These are phyloP conservation scores for Aspergillus quadrilineatus DNA, from an alignment of 2,329 filamentous ascomycete genomes.

Conservation along the genomic window DNA sequence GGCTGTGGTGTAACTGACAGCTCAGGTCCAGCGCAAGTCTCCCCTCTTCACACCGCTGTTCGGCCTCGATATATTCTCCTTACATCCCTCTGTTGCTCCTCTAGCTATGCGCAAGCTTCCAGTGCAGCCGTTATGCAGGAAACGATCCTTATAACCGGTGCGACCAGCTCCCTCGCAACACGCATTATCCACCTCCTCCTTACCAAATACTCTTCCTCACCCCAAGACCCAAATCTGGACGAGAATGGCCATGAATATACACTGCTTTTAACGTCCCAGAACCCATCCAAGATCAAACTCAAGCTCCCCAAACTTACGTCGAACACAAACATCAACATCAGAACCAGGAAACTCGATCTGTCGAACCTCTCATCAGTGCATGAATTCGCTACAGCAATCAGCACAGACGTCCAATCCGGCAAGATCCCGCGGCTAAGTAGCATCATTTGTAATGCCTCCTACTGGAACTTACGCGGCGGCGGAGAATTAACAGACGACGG, in stretches of 20 bases:
- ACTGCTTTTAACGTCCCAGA: slow-evolving; percentile 5
- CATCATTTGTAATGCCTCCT: slow-evolving; percentile 13
- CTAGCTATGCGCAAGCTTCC: background rate
- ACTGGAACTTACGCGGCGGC: slow-evolving; percentile 4
- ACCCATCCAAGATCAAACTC: background rate
- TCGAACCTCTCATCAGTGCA: slow-evolving; percentile 1
- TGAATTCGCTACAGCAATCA: background rate
- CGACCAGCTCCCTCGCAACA: slow-evolving; percentile 2
- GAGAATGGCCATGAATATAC: background rate
- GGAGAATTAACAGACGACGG: slow-evolving; percentile 1
- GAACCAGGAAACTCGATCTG: slow-evolving; percentile 5
- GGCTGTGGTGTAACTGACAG: background rate
- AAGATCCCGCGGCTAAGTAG: slow-evolving; percentile 3
- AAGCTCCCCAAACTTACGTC: background rate
- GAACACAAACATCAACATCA: background rate
- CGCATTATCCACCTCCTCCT: background rate
- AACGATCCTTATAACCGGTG: slow-evolving; percentile 8
- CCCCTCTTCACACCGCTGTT: background rate
- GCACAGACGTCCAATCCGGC: slow-evolving; percentile 6
- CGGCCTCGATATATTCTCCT: background rate
- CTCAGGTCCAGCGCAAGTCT: background rate
- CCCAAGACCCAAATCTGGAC: background rate
- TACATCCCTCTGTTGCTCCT: background rate
- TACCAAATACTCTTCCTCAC: background rate
- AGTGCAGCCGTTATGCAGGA: slow-evolving; percentile 1